Base-by-base conservation (phyloP, 768 basidiomycete species). In the Russula dissimulans region DNA sequence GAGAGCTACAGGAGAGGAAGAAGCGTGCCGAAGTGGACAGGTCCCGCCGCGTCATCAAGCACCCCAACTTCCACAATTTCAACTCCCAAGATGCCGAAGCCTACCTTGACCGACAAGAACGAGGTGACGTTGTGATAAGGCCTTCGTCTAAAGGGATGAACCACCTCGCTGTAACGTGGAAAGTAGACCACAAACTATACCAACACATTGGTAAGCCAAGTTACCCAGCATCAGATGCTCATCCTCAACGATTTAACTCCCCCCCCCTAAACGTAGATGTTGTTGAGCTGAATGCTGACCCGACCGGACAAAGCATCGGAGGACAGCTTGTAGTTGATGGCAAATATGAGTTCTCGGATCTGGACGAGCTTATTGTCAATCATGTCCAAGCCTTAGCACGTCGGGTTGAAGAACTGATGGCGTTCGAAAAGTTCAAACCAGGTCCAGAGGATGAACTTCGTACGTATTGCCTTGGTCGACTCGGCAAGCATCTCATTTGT, bases 161-260 rank as follows among this genome's bases (percentile, higher is more conserved):
- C 67, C 97, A 98, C 74, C 78, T 99, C 41, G 95, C 95, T 46
- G 89, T 99, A 10, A 99, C 97, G 0, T 99, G 97, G 97, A 99
- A 98, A 74, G 94, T 99, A 2, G 95, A 95, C 64, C 89, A 97
- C 59, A 90, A 86, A 61, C 76, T 99, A 31, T 98, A 90, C 72
- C 97, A 98, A 69, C 97, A 99, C 69, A 89, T 99, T 59, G 94
- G 94, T 93, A 68, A 53, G 87, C 68, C 38, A 18, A 32, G 1
- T 43, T 14, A 10, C 22, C 17, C 29, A 7, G 9, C 1, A 7
- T 29, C 10, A 45, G 17, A 41, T 5, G 12, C 44, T 39, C 12
- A 4, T 45, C 34, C 43, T 51, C 18, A 5, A 49, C 38, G 29
- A 4, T 6, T 41, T 55, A 10, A 10, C 43, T 56, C 14, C 47